Evolutionary conservation across 208 protist species (phyloP).

Genomic region (Acanthamoeba castellanii): DNA sequence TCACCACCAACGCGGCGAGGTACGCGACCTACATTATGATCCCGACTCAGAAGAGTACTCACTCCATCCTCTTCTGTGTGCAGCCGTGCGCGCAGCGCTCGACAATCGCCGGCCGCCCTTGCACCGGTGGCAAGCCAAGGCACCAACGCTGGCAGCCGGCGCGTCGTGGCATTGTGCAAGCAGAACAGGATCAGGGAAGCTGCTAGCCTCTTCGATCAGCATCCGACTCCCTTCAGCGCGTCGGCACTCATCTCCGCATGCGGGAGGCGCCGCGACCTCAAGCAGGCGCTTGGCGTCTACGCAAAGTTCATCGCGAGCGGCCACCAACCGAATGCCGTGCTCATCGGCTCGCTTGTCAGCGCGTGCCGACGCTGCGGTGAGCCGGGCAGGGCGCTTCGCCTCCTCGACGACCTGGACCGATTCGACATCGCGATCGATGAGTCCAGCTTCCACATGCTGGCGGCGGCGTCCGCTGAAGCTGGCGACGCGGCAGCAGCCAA

Average conservation of each 20-base stretch:
- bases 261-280: conserved; percentile 10
- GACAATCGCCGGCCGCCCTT: neutral
- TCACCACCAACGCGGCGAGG: neutral
- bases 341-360: neutral
- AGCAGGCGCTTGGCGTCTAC: conserved; percentile 26
- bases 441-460: conserved; percentile 36
- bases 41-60: neutral
- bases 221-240: conserved; percentile 32
- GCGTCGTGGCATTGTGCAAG: neutral
- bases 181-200: conserved; percentile 10
- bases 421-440: conserved; percentile 26
- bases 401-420: conserved; percentile 52
- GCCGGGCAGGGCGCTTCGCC: conserved; percentile 30
- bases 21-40: neutral
- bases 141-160: neutral
- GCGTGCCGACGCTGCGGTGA: conserved; percentile 32
- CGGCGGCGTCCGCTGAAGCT: conserved; percentile 22
- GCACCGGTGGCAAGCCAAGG: neutral
- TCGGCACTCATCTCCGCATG: conserved; percentile 36
- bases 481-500: conserved; percentile 40
- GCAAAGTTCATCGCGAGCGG: neutral
- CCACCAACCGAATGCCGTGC: neutral
- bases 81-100: neutral
- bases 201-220: neutral
- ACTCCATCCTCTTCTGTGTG: neutral